Conservation (phyloP, 257 asterid species). For the Knoxia roxburghii region DNA sequence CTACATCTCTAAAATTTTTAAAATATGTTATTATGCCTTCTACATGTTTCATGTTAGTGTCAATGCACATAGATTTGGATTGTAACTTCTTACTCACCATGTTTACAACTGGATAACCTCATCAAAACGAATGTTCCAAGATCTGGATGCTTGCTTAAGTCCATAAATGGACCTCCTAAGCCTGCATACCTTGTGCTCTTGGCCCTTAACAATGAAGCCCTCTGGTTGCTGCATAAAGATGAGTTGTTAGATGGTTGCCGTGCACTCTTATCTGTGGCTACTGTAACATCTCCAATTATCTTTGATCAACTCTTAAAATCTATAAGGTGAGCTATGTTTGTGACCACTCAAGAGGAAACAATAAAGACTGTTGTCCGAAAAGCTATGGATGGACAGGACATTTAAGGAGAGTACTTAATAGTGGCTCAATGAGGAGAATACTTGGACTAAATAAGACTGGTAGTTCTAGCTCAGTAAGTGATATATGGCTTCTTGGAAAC, state of each 20-base stretch:
- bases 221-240: no score
- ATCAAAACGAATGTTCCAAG: no score
- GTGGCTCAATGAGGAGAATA: conserved; percentile 83
- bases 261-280: conserved; percentile 75
- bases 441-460: conserved; percentile 53
- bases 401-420: conserved; percentile 65
- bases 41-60: no score
- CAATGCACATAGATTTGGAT: no score
- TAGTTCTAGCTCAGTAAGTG: conserved; percentile 53
- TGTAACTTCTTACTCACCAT: no score
- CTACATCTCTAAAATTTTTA: no score
- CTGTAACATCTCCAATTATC: conserved; percentile 64
- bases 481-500: conserved; percentile 88
- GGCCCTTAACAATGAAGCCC: no score
- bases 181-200: no score
- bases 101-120: no score
- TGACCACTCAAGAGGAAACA: conserved; percentile 21
- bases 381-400: conserved; percentile 59
- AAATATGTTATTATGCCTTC: no score
- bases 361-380: conserved; percentile 17
- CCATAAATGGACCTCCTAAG: no score
- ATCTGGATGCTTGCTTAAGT: no score
- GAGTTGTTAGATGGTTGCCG: conserved; percentile 97
- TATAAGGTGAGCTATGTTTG: conserved; percentile 73
- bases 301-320: conserved; percentile 81